Evolutionary conservation across 768 basidiomycete species (phyloP).

Genomic region (Solioccasus polychromus): DNA sequence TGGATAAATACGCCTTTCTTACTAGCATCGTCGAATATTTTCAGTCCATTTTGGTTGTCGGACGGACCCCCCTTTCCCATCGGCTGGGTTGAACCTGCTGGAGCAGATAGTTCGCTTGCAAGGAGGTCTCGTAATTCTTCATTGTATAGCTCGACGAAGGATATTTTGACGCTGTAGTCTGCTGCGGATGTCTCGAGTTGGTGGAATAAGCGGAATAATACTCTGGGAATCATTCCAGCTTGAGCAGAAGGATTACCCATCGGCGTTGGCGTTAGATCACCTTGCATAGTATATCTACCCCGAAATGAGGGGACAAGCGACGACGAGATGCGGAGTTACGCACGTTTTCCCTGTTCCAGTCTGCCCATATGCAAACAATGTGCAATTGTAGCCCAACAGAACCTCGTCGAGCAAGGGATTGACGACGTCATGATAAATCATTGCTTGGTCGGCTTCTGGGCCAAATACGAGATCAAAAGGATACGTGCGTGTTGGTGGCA

Average conservation of each 20-base stretch:
- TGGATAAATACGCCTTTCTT: conserved; percentile 93
- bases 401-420: conserved; percentile 91
- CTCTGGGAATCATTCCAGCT: conserved; percentile 96
- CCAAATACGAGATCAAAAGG: conserved; percentile 96
- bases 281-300: conserved; percentile 92
- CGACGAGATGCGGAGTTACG: conserved; percentile 29
- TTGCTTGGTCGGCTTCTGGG: conserved; percentile 92
- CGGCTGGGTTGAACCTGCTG: conserved; percentile 65
- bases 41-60: conserved; percentile 60
- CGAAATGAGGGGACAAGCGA: conserved; percentile 11
- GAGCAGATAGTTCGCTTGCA: conserved; percentile 70
- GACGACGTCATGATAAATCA: conserved; percentile 93
- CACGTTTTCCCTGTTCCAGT: conserved; percentile 99
- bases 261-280: conserved; percentile 78
- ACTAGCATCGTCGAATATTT: conserved; percentile 89
- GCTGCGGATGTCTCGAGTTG: conserved; percentile 71
- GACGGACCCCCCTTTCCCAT: conserved; percentile 64
- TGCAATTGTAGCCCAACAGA: conserved; percentile 95
- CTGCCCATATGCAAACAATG: conserved; percentile 96
- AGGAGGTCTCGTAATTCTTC: conserved; percentile 96
- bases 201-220: conserved; percentile 86
- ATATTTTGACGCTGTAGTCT: conserved; percentile 92
- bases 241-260: conserved; percentile 85
- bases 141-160: conserved; percentile 95
- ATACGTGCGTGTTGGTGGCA: conserved; percentile 82